Evolutionary conservation across 345 rosid species (phyloP), one percentile per base, ranked within the genome.

Genomic region (Citrus medica): DNA sequence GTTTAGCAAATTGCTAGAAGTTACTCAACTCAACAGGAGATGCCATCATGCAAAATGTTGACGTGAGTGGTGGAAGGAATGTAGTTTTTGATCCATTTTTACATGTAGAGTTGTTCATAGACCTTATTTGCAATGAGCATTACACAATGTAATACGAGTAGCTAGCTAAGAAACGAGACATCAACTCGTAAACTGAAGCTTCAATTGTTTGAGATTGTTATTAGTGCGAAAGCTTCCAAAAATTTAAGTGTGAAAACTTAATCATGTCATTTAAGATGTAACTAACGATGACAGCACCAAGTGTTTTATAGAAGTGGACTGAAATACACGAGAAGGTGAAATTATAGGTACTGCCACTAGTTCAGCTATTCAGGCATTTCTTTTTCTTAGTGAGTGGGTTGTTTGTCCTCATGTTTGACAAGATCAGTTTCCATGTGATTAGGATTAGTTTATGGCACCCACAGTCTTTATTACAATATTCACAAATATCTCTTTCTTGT

Each of bases 371-470:
- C 58, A 63, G 71, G 82, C 73, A 67, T 74, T 73, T 62, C 71
- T 79, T 9, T 51, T 38, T 69, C 51, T 3, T 46, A 13, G 17
- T 3, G 56, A 33, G 71, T 7, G 69, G 77, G 77, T 75, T 65
- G 55, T 71, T 71, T 60, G 84, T 69, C 78, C 80, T 76, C 79
- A 71, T 81, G 84, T 76, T 82, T 73, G 79, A 79, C 74, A 72
- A 79, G 81, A 75, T 83, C 79, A 78, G 86, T 76, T 75, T 76
- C 83, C 88, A 83, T 78, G 88, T 80, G 86, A 82, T 71, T 62
- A 37, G 40, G 35, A 77, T 81, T 83, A 81, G 79, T 85, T 79
- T 74, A 81, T 79, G 87, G 81, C 68, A 71, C 85, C 77, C 81
- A 77, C 83, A 7, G 30, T 33, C 84, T 77, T 74, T 61, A 81